A percentile compares a stretch with the other conserved stretches of the same genome.
Evolutionary conservation across 495 filamentous ascomycete species (phyloP).

Genomic region (Entonaema liquescens): DNA sequence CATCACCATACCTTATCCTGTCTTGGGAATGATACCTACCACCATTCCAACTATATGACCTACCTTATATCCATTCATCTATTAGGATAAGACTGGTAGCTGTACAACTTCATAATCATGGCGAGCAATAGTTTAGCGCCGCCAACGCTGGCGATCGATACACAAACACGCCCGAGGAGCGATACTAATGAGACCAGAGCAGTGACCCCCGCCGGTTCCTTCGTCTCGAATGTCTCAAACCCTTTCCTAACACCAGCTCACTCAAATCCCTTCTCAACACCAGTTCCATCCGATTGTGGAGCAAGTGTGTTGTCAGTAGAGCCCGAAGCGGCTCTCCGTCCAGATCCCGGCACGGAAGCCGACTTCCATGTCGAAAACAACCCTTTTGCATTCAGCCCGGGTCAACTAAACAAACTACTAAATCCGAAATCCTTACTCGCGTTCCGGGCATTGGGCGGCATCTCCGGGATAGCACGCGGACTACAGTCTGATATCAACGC

Average conservation of each 20-base stretch:
- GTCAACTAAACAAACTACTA: conserved; percentile 78
- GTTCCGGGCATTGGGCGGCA: conserved; percentile 80
- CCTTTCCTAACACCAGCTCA: conserved; percentile 43
- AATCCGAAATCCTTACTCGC: conserved; percentile 84
- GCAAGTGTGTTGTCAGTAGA: conserved; percentile 39
- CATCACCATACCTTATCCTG: conserved; percentile 2
- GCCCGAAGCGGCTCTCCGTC: conserved; percentile 45
- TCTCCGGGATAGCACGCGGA: conserved; percentile 78
- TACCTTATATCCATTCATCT: background rate
- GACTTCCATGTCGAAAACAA: conserved; percentile 81
- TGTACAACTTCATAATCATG: conserved; percentile 25
- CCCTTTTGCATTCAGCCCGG: conserved; percentile 82
- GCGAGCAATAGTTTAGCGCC: conserved; percentile 40
- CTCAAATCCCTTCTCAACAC: conserved; percentile 42
- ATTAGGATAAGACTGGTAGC: background rate
- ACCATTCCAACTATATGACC: background rate
- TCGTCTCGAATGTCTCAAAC: conserved; percentile 42
- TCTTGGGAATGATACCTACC: conserved; percentile 2
- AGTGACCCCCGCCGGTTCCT: conserved; percentile 37
- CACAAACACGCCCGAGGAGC: conserved; percentile 40
- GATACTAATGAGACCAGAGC: conserved; percentile 44
- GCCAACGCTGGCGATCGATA: conserved; percentile 37
- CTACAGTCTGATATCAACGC: conserved; percentile 71
- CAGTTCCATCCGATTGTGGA: conserved; percentile 41
- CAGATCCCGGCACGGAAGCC: conserved; percentile 73